Conservation (phyloP, 202 grass and related monocot species). For the Schoenoplectus tabernaemontani region DNA sequence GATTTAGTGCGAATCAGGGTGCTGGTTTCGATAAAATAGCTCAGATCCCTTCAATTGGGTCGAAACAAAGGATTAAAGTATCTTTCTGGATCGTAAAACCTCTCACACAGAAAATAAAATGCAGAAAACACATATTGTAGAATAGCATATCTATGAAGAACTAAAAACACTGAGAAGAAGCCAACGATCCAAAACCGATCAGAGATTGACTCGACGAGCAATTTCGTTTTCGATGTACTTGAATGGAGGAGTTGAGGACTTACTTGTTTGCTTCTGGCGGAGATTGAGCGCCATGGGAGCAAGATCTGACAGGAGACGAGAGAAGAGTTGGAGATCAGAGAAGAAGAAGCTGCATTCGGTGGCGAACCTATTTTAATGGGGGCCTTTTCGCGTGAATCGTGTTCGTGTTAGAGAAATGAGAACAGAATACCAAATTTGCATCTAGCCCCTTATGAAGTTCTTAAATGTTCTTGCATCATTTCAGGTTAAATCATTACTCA, state of each 20-base stretch:
- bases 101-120: background rate
- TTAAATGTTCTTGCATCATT: no score
- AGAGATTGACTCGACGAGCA: background rate
- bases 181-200: background rate
- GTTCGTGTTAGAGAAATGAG: background rate
- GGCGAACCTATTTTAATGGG: background rate
- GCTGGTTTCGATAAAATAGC: background rate
- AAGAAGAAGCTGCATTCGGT: slow-evolving; percentile 2
- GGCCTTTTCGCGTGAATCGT: background rate
- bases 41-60: slow-evolving; percentile 1
- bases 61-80: background rate
- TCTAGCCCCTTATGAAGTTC: background rate
- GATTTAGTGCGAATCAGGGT: background rate
- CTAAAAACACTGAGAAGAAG: background rate
- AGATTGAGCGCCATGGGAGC: slow-evolving; percentile 78
- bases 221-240: background rate
- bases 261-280: slow-evolving; percentile 81
- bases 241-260: slow-evolving; percentile 15
- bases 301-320: slow-evolving; percentile 22
- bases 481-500: no score
- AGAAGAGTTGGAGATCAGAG: slow-evolving; percentile 4
- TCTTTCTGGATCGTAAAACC: background rate
- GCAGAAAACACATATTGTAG: no score
- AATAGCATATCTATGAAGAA: background rate
- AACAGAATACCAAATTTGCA: background rate